Percentiles rank a stretch among this genome's conserved stretches.
These are phyloP conservation scores for Globisporangium heterothallicum DNA, from an alignment of 352 stramenopile species.

Conservation along the genomic window DNA sequence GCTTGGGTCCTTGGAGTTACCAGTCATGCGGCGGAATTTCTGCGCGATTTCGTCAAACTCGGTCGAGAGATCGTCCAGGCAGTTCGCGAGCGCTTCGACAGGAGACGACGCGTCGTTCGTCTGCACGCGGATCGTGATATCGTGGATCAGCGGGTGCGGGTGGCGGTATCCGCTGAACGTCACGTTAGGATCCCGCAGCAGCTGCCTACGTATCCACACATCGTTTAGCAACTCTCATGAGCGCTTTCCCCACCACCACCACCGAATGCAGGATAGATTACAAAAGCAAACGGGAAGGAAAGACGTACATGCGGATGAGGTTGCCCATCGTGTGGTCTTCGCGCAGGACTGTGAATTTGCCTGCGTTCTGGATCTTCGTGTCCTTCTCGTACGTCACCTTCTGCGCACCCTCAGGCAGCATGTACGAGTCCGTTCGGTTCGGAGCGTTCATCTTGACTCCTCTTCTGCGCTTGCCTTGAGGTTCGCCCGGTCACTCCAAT, in stretches of 20 bases:
- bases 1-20: constrained; percentile 81
- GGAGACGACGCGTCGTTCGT: constrained; percentile 82
- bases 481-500: background rate
- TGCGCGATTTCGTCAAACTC: constrained; percentile 85
- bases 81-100: constrained; percentile 76
- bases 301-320: constrained; percentile 93
- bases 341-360: constrained; percentile 97
- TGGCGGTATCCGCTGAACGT: constrained; percentile 95
- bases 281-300: background rate
- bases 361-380: constrained; percentile 96
- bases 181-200: constrained; percentile 83
- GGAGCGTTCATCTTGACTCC: constrained; percentile 68
- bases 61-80: constrained; percentile 79
- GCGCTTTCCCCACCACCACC: background rate
- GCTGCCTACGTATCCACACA: constrained; percentile 52
- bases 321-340: constrained; percentile 99
- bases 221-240: background rate
- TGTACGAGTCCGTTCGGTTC: constrained; percentile 77
- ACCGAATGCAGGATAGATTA: constrained; percentile 1
- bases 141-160: constrained; percentile 95
- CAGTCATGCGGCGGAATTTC: constrained; percentile 75
- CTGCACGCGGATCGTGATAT: constrained; percentile 94
- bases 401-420: constrained; percentile 77
- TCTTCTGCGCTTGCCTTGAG: background rate
- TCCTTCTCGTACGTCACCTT: constrained; percentile 95